Conservation (phyloP, 78 protist genomes). For the Bodo saltans region DNA sequence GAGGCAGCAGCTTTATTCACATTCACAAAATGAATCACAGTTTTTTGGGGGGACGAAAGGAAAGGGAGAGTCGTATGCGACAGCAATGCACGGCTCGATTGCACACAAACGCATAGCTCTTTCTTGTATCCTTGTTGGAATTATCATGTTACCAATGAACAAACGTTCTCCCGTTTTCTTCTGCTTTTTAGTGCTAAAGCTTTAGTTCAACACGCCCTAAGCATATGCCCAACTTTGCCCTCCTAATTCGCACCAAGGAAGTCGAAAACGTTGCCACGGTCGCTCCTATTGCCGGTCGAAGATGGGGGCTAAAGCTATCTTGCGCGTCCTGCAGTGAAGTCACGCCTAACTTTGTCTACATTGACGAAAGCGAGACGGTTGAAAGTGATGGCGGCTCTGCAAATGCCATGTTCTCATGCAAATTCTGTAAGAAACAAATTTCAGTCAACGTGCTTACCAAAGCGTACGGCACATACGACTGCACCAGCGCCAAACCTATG, state of each 20-base stretch:
- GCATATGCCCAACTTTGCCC: not conserved
- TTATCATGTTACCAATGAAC: no score
- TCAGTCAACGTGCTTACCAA: not conserved
- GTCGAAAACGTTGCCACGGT: not conserved
- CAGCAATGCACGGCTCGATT: no score
- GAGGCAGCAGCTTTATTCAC: no score
- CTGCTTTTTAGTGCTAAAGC: no score
- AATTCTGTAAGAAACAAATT: not conserved
- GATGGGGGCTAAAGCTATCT: not conserved
- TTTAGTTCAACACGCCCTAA: no score
- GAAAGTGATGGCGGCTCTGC: not conserved
- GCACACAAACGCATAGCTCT: no score
- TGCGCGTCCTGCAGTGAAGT: not conserved
- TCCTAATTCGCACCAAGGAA: not conserved
- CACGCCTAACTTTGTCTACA: not conserved
- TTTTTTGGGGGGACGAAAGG: no score
- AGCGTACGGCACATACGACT: not conserved
- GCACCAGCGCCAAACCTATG: not conserved
- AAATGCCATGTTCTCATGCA: not conserved
- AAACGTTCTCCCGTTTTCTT: no score
- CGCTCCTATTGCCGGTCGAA: not conserved
- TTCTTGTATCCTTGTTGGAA: no score
- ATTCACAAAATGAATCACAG: no score
- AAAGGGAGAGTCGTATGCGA: no score
- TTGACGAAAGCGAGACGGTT: not conserved